Evolutionary conservation across 1,139 yeast genomes (phyloP).

Genomic region (Debaryomyces udenii): DNA sequence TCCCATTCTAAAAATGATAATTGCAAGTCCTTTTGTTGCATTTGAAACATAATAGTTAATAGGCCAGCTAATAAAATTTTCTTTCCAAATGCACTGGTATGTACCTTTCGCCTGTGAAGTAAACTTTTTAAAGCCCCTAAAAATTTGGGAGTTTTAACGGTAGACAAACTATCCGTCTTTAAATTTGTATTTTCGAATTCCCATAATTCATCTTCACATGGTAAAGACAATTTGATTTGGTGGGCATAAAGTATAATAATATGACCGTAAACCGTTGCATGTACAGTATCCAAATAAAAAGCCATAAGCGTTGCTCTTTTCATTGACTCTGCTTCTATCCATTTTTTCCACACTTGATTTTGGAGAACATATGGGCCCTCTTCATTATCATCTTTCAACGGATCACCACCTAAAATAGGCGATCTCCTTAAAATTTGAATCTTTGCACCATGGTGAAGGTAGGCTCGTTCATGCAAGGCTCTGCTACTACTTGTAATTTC

Average conservation of each 20-base stretch:
- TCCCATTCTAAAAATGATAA: constrained; percentile 28
- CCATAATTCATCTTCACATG: constrained; percentile 38
- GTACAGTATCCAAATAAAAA: constrained; percentile 34
- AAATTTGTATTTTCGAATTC: constrained; percentile 20
- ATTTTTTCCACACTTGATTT: constrained; percentile 27
- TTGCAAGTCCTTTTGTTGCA: constrained; percentile 74
- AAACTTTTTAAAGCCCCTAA: constrained; percentile 57
- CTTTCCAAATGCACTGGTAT: constrained; percentile 52
- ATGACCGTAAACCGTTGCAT: constrained; percentile 39
- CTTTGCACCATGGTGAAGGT: constrained; percentile 73
- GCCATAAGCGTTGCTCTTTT: constrained; percentile 36
- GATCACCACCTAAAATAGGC: constrained; percentile 69
- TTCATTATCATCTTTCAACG: constrained; percentile 31
- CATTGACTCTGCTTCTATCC: constrained; percentile 39
- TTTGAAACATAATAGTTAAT: constrained; percentile 67
- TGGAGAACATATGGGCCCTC: constrained; percentile 21
- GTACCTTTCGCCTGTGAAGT: constrained; percentile 54
- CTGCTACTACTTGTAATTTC: constrained; percentile 54
- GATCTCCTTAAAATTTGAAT: constrained; percentile 69
- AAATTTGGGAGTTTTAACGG: constrained; percentile 36
- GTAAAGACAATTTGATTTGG: constrained; percentile 33
- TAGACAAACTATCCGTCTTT: constrained; percentile 14
- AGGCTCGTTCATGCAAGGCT: constrained; percentile 67
- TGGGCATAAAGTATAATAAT: constrained; percentile 31
- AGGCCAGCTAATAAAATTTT: constrained; percentile 72